Evolutionary conservation across 2,329 filamentous ascomycete species (phyloP), one percentile per base, ranked within the genome.

Genomic region (Apiospora kogelbergensis): DNA sequence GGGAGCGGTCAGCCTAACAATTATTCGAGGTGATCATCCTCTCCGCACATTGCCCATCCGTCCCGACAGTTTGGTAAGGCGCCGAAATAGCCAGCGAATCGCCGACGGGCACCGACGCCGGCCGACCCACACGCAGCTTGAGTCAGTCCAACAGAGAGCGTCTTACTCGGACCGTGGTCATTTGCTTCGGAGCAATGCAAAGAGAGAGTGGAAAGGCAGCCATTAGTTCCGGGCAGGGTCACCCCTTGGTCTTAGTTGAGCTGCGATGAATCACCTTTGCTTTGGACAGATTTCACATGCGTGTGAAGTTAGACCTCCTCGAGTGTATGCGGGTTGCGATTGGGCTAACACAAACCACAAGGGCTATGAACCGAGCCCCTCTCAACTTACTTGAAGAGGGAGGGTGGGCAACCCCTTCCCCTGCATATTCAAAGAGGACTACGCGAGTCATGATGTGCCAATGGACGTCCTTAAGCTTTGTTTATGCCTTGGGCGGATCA

Each of bases 21-120:
- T 11, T 60, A 37, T 60, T n/a, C 26, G 48, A 57, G 6, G 46
- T 30, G 26, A 57, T 57, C 33, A 57, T 11, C 24, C 6, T 37
- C 53, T 30, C 46, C 26, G 10, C 30, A 15, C 17, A 15, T 42
- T 13, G 17, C 3, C 13, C 2, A 15, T 24, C 53, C 17, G 53
- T 60, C 53, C 53, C 53, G 53, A 37, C 53, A 60, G 53, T 37
- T 22, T 60, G 53, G 53, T 60, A 60, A 60, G 30, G 37, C 53
- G 30, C 30, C 53, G 53, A 60, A 60, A 60, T 60, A 60, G 17
- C 53, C 30, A 60, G 30, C 53, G 53, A 60, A 60, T 60, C 53
- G 22, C 30, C 30, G 17, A 3, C 17, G 53, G 15, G 26, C 53
- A 9, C 9, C 37, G 1, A 37, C 37, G 53, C 53, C 45, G 48